Conservation (phyloP, 1,139 yeast species). For the Komagataea norvegica region DNA sequence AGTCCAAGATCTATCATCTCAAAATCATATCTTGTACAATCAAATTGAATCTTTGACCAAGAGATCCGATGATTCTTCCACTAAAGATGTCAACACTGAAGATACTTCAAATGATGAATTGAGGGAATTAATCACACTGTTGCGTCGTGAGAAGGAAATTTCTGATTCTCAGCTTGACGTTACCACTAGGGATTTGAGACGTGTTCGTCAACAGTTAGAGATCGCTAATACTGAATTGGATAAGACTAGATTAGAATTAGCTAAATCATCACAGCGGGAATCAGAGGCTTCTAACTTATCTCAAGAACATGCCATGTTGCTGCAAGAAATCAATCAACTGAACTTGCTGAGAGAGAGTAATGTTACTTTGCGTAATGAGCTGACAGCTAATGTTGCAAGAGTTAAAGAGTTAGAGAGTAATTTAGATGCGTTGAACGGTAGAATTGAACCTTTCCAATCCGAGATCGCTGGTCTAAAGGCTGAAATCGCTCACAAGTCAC, state of each 20-base stretch:
- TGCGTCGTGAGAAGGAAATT: constrained; percentile 76
- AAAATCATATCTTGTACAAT: constrained; percentile 62
- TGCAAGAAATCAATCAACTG: constrained; percentile 62
- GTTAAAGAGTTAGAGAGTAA: constrained; percentile 31
- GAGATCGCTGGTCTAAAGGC: constrained; percentile 34
- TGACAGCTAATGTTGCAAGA: constrained; percentile 23
- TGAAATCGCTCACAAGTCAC: constrained; percentile 38
- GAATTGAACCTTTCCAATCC: constrained; percentile 31
- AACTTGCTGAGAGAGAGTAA: constrained; percentile 74
- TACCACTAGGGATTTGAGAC: constrained; percentile 28
- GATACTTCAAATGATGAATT: constrained; percentile 33
- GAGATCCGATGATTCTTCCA: constrained; percentile 12
- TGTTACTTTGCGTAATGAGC: constrained; percentile 57
- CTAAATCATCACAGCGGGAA: constrained; percentile 34
- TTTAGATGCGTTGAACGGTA: constrained; percentile 31
- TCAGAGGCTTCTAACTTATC: constrained; percentile 38
- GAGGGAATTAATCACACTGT: constrained; percentile 54
- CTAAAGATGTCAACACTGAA: constrained; percentile 22
- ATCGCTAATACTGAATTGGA: constrained; percentile 41
- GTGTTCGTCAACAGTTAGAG: constrained; percentile 36
- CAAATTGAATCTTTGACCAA: constrained; percentile 52
- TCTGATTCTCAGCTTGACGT: constrained; percentile 55
- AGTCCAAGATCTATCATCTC: constrained; percentile 55
- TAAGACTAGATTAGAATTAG: constrained; percentile 41
- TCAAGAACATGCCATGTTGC: constrained; percentile 48